These are phyloP conservation scores for Paramecium octaurelia DNA, from an alignment of 73 alveolate species.

Conservation along the genomic window DNA sequence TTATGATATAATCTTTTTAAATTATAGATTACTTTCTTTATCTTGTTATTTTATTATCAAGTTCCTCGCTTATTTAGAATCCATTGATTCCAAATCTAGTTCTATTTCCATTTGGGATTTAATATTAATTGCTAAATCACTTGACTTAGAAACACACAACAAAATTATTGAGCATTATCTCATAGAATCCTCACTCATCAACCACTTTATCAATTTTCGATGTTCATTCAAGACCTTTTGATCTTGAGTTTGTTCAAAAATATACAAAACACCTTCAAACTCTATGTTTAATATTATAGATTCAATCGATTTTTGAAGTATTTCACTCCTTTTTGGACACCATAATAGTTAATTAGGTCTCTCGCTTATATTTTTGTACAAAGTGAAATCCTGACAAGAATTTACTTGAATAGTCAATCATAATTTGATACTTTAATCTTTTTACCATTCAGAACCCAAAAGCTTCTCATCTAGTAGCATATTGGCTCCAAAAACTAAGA, in stretches of 20 bases:
- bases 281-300: constrained; percentile 1
- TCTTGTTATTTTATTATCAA: not conserved
- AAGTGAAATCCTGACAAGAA: not conserved
- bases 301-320: not conserved
- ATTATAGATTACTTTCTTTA: not conserved
- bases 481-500: not conserved
- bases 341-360: not conserved
- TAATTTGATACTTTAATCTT: not conserved
- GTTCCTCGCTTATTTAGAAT: constrained; percentile 34
- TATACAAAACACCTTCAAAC: not conserved
- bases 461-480: not conserved
- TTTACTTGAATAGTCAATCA: not conserved
- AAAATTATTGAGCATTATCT: not conserved
- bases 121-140: not conserved
- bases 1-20: not conserved
- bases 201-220: not conserved
- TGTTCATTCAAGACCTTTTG: not conserved
- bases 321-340: not conserved
- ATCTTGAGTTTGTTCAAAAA: not conserved
- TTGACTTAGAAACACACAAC: not conserved
- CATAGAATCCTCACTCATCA: constrained; percentile 39
- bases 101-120: not conserved
- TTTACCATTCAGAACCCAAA: not conserved
- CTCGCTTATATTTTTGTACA: not conserved
- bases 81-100: constrained; percentile 30